Conservation (phyloP, 345 rosid genomes). For the Eucalyptus polyanthemos region DNA sequence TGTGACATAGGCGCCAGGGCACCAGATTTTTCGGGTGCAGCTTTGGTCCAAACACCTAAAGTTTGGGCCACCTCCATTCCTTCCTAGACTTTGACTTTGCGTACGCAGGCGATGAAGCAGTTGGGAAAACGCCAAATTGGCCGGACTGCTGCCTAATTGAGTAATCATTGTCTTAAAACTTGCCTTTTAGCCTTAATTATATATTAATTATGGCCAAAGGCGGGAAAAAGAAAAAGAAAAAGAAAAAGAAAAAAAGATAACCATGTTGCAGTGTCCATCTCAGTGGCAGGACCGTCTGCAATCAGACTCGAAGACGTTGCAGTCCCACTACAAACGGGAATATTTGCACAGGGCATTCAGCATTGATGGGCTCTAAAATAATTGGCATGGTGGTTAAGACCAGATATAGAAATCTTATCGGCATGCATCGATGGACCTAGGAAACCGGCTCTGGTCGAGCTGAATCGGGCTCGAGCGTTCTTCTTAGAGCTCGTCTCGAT, state of each 20-base stretch:
- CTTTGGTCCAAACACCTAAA: not conserved
- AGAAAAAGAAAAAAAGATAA: not conserved
- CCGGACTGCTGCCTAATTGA: not conserved
- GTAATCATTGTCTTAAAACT: not conserved
- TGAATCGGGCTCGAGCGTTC: not conserved
- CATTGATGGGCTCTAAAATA: not conserved
- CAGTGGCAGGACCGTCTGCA: not conserved
- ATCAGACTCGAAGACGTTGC: not conserved
- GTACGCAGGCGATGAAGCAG: not conserved
- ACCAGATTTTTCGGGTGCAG: not conserved
- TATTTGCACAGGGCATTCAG: not conserved
- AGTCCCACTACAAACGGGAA: not conserved
- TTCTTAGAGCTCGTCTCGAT: not conserved
- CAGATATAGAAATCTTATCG: not conserved
- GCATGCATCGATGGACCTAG: not conserved
- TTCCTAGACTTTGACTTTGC: not conserved
- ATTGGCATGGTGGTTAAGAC: not conserved
- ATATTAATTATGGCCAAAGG: not conserved
- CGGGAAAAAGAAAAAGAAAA: not conserved
- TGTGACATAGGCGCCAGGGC: not conserved
- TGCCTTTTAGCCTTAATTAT: not conserved
- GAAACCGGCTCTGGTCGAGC: not conserved
- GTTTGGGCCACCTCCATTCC: not conserved
- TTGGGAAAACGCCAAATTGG: not conserved
- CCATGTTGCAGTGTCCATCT: not conserved